A percentile compares a stretch with the other conserved stretches of the same genome.
These are phyloP conservation scores for Mortierella polycephala DNA, from an alignment of 371 early-diverging fungal genomes.

Conservation along the genomic window DNA sequence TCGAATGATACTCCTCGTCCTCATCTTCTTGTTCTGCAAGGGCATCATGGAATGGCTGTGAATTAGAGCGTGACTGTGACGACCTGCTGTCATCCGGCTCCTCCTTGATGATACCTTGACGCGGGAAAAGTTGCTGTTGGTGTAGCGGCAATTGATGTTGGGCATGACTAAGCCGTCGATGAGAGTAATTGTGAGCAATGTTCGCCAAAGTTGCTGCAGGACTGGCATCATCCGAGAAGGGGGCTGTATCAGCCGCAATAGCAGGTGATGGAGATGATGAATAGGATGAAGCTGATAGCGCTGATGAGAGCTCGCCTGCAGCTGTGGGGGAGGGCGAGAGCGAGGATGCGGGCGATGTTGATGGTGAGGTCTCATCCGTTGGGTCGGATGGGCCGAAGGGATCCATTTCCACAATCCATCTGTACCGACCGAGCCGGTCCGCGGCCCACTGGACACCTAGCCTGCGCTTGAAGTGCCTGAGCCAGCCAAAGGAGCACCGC, in stretches of 20 bases:
- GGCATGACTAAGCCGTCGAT: conserved; percentile 11
- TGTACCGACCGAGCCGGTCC: conserved; percentile 40
- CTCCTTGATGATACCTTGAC: conserved; percentile 12
- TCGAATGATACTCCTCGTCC: conserved; percentile 22
- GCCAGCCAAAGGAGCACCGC: conserved; percentile 52
- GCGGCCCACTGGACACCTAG: conserved; percentile 47
- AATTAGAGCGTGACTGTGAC: not conserved
- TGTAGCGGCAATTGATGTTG: not conserved
- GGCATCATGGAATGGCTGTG: conserved; percentile 2
- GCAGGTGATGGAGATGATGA: conserved; percentile 3
- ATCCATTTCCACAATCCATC: conserved; percentile 44
- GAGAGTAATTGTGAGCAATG: conserved; percentile 1
- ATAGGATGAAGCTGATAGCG: not conserved
- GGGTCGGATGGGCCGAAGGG: conserved; percentile 1
- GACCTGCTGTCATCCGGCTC: conserved; percentile 11
- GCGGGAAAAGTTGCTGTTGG: not conserved
- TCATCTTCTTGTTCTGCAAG: conserved; percentile 10
- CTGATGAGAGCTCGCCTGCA: not conserved
- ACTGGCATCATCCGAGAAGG: not conserved
- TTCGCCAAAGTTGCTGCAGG: not conserved
- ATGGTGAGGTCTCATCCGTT: not conserved
- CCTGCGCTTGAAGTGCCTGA: conserved; percentile 47
- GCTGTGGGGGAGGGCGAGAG: not conserved
- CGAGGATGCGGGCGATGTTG: conserved; percentile 1
- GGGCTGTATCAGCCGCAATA: conserved; percentile 1